phyloP scores from a whole-genome alignment of 768 basidiomycete genomes.

The Tricholoma sp. region DNA sequence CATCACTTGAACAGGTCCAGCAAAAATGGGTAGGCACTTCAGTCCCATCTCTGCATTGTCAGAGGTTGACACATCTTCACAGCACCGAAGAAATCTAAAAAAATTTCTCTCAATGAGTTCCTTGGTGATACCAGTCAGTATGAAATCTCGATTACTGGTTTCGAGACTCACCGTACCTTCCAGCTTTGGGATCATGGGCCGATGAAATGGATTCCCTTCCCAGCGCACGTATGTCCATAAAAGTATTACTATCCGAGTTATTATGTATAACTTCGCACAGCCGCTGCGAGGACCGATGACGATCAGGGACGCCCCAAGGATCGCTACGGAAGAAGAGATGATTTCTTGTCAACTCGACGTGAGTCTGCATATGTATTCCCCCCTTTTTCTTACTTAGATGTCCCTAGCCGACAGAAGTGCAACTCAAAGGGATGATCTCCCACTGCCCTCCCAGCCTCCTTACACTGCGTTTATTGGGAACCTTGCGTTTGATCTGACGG shows the following conservation, averaged over 20 bases:
- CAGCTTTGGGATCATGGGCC: slow-evolving; percentile 93
- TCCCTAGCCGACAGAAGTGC: slow-evolving; percentile 49
- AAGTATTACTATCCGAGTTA: slow-evolving; percentile 1
- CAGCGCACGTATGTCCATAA: slow-evolving; percentile 73
- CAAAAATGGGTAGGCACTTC: slow-evolving; percentile 14
- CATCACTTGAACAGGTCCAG: slow-evolving; percentile 6
- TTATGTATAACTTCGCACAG: slow-evolving; percentile 31
- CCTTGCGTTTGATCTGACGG: slow-evolving; percentile 87
- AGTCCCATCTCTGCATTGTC: not conserved
- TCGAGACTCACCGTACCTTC: slow-evolving; percentile 12
- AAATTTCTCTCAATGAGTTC: slow-evolving; percentile 91
- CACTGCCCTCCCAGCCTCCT: slow-evolving; percentile 92
- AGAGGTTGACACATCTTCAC: slow-evolving; percentile 1
- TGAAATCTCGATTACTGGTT: slow-evolving; percentile 12
- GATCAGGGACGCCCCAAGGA: slow-evolving; percentile 51
- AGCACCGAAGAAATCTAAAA: slow-evolving; percentile 93
- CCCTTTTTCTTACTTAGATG: slow-evolving; percentile 9
- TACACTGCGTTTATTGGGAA: slow-evolving; percentile 98
- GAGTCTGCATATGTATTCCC: slow-evolving; percentile 21
- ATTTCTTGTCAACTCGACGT: slow-evolving; percentile 61
- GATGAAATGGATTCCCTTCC: slow-evolving; percentile 96
- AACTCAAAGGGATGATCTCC: slow-evolving; percentile 80
- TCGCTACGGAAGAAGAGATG: slow-evolving; percentile 55
- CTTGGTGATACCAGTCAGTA: slow-evolving; percentile 78
- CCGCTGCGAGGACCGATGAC: slow-evolving; percentile 66